Base-by-base conservation (phyloP, 352 stramenopile species). In the Globisporangium recalcitrans region DNA sequence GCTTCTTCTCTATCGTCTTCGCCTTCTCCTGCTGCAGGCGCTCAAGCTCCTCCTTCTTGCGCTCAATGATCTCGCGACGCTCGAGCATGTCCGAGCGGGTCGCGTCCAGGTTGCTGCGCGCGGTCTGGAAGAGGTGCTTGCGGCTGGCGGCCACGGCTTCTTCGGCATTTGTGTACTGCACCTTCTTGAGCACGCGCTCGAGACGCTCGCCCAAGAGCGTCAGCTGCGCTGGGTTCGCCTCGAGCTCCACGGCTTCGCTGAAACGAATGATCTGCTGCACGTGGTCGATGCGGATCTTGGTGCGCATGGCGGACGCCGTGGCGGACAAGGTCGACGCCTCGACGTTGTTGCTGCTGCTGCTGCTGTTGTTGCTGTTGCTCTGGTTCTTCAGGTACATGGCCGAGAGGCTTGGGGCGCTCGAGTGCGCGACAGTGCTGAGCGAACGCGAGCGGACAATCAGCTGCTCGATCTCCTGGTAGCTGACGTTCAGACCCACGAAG, bases 41-140 rank as follows among this genome's bases (percentile, higher is more conserved):
- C 70, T 99, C 96, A 0, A 96, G 80, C 68, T 98, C 94, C 72
- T 99, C 96, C 75, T 99, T 99, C 42, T 97, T 92, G 64, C 95
- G 91, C 72, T 99, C 96, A 66, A 99, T 99, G 44, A 98, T 75
- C 52, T 94, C 84, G 49, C 97, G 97, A 51, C 96, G 90, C 48
- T 87, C 85, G 4, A 98, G 71, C 60, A 96, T 91, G 29, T 79
- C 73, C n/a, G 76, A 72, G 62, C 97, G 93, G 60, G 98, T 89
- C 26, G 72, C 52, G 34, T 82, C 67, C 22, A 97, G 55, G 44
- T 70, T 75, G 26, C 68, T 67, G 51, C 89, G 85, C 27, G 97
- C 86, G 16, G 79, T 56, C 29, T 69, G 61, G 62, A 98, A 98
- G 4, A 98, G 70, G 31, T 73, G 63, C 21, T 57, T 69, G 59